Evolutionary conservation across 345 rosid species (phyloP).

Genomic region (Garcia nutans): DNA sequence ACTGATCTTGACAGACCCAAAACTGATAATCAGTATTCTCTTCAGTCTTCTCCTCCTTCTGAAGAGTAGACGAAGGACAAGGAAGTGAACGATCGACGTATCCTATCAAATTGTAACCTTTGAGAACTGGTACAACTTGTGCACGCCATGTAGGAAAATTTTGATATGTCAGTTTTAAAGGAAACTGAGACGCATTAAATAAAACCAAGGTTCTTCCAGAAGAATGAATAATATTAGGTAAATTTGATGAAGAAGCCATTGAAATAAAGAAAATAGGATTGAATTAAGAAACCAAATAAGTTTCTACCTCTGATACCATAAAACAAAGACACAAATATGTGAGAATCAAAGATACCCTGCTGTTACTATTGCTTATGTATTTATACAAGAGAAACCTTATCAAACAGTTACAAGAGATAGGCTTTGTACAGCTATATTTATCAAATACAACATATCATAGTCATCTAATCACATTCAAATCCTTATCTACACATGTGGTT

Average conservation of each 20-base stretch:
- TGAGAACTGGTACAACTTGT: too few relatives aligned
- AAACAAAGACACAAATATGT: too few relatives aligned
- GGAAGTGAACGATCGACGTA: not conserved
- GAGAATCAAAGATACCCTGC: too few relatives aligned
- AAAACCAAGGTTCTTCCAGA: not conserved
- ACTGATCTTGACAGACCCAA: not conserved
- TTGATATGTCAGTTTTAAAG: not conserved
- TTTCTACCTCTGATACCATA: not conserved
- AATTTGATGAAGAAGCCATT: not conserved
- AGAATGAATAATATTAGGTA: not conserved
- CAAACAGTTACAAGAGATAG: too few relatives aligned
- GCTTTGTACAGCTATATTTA: too few relatives aligned
- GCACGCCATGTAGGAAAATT: not conserved
- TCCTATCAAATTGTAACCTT: not conserved
- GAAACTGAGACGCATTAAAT: not conserved
- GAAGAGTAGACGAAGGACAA: not conserved
- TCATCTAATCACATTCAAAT: too few relatives aligned
- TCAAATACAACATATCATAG: too few relatives aligned
- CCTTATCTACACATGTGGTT: too few relatives aligned
- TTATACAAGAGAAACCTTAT: too few relatives aligned
- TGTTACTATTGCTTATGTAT: too few relatives aligned
- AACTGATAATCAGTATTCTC: not conserved
- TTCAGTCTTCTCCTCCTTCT: not conserved
- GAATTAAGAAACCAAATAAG: too few relatives aligned
- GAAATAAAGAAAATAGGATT: too few relatives aligned